phyloP scores from a whole-genome alignment of 2,329 filamentous ascomycete species.

The Dryadomyces quercivorus region DNA sequence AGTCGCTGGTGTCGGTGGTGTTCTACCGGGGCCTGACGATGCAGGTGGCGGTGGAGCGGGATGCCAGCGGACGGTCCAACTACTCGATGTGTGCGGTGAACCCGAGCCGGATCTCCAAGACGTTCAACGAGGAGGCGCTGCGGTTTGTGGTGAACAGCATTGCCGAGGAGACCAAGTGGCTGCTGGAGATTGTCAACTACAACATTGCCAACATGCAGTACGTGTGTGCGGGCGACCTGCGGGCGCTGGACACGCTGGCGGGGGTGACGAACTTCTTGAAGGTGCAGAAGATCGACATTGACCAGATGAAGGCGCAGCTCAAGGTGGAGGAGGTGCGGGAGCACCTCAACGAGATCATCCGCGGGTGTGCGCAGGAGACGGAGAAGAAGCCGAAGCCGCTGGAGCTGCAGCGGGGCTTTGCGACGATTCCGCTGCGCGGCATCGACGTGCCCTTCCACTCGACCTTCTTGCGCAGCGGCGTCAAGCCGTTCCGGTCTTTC shows the following conservation, averaged over 20 bases:
- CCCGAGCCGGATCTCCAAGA: constrained; percentile 94
- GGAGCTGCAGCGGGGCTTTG: constrained; percentile 86
- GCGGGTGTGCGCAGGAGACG: constrained; percentile 75
- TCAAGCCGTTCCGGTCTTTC: constrained; percentile 98
- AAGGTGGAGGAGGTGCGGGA: constrained; percentile 84
- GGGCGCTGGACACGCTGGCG: constrained; percentile 58
- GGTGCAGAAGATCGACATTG: constrained; percentile 93
- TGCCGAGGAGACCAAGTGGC: constrained; percentile 84
- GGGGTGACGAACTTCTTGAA: constrained; percentile 93
- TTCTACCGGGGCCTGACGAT: constrained; percentile 99
- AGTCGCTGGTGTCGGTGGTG: constrained; percentile 93
- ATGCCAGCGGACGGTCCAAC: constrained; percentile 84
- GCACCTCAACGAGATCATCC: constrained; percentile 83
- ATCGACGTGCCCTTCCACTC: constrained; percentile 99
- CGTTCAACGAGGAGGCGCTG: constrained; percentile 93
- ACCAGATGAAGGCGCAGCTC: constrained; percentile 75
- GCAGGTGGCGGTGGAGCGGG: constrained; percentile 97
- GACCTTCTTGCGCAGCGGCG: constrained; percentile 92
- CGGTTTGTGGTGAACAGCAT: constrained; percentile 97
- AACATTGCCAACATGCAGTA: constrained; percentile 69
- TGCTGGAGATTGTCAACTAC: constrained; percentile 98
- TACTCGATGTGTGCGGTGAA: constrained; percentile 99
- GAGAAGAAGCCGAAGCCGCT: constrained; percentile 79
- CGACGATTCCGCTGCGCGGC: constrained; percentile 89
- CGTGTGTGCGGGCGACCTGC: constrained; percentile 58